Evolutionary conservation across 306 rosid species (phyloP), one percentile per base, ranked within the genome.

Genomic region (Gleditsia sinensis): DNA sequence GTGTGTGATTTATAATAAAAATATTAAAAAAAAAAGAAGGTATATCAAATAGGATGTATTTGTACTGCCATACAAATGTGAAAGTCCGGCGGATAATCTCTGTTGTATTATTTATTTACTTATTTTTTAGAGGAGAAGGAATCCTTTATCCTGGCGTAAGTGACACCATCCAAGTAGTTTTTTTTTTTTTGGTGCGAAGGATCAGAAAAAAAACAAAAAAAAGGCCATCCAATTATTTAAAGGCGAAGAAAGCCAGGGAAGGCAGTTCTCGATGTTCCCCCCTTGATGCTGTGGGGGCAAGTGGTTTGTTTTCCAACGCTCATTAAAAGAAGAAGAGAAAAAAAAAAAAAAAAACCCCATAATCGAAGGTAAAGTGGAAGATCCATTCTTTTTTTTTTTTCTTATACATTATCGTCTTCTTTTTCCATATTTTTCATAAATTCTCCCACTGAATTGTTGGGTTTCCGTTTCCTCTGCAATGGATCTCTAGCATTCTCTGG

Each of bases 321-420:
- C 37, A 53, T 64, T 3, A 33, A n/a, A 33, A 39, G 24, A 50
- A 53, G 10, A 9, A 56, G 36, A 60, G 76, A 32, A 37, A 68
- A 69, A 63, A 59, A 48, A 74, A 60, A 74, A 32, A 37, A 68
- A 69, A 63, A 59, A 48, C 70, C 77, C 83, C 86, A 84, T 75
- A 51, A 82, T 82, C 81, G 58, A 84, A 87, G 91, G 89, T 80
- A 34, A 79, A 67, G 75, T 70, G 67, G 56, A 54, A 39, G 49
- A 60, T 11, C 51, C 71, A 50, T 54, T 36, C 70, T 51, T 27
- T 21, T 58, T 69, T 5, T 9, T 48, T 3, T 33, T 28, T n/a
- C 16, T 33, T 45, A 24, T 61, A 43, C 70, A 25, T 65, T 24
- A 14, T 81, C 76, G 37, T 75, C 59, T 28, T 53, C 16, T 19